phyloP scores from a whole-genome alignment of 768 basidiomycete species.

The Lyophyllum shimeji region DNA sequence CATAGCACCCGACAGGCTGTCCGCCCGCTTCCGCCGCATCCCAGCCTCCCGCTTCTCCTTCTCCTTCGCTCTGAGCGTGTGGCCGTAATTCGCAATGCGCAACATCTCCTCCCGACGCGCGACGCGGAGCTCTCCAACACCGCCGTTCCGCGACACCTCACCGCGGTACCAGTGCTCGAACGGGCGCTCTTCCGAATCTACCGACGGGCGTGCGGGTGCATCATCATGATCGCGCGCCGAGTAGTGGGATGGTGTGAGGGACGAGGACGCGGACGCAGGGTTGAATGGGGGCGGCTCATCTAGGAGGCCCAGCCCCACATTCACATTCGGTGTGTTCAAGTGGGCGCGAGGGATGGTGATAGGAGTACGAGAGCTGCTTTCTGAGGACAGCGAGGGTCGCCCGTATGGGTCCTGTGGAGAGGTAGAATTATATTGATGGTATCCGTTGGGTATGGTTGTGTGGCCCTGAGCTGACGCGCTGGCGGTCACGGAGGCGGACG shows the following conservation, averaged over 20 bases:
- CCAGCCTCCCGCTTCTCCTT: constrained; percentile 21
- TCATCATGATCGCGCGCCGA: constrained; percentile 28
- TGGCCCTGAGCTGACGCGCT: constrained; percentile 16
- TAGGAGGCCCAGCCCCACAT: constrained; percentile 43
- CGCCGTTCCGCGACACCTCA: constrained; percentile 82
- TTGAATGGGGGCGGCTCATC: constrained; percentile 67
- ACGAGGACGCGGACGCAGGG: constrained; percentile 44
- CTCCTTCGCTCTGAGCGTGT: constrained; percentile 41
- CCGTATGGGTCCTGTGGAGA: not conserved
- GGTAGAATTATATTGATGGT: constrained; percentile 21
- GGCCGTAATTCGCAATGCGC: constrained; percentile 84
- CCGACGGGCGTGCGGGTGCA: constrained; percentile 53
- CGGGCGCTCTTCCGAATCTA: constrained; percentile 78
- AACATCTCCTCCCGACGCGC: constrained; percentile 80
- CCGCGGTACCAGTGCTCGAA: constrained; percentile 92
- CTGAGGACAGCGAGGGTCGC: constrained; percentile 1
- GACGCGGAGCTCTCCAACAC: constrained; percentile 81
- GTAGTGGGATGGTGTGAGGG: constrained; percentile 35
- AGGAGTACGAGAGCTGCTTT: constrained; percentile 5
- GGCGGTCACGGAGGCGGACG: constrained; percentile 24
- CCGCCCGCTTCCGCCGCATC: constrained; percentile 56
- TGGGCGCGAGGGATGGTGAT: not conserved
- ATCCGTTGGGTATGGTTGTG: constrained; percentile 11
- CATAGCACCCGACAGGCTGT: constrained; percentile 58
- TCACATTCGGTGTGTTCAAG: constrained; percentile 9